These are phyloP conservation scores for Lachnellula willkommii DNA, from an alignment of 2,329 filamentous ascomycete species.

Conservation along the genomic window DNA sequence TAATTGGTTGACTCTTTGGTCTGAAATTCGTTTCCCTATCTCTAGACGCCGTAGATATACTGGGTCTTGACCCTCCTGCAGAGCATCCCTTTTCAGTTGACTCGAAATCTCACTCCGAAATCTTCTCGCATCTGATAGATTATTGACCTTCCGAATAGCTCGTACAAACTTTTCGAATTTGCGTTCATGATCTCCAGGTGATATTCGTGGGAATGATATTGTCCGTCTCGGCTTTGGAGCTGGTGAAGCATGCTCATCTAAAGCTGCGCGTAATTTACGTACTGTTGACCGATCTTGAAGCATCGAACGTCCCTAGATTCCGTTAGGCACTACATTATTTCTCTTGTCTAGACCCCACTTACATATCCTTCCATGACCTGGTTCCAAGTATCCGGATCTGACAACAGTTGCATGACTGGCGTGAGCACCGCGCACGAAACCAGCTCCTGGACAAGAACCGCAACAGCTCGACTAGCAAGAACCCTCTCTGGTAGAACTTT, in stretches of 20 bases:
- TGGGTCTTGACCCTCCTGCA: conserved; percentile 72
- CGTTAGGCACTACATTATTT: conserved; percentile 9
- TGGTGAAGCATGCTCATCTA: conserved; percentile 92
- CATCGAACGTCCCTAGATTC: conserved; percentile 64
- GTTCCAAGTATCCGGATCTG: conserved; percentile 96
- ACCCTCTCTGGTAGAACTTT: conserved; percentile 67
- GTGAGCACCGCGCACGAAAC: conserved; percentile 87
- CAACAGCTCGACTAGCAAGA: conserved; percentile 74
- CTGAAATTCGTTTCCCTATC: conserved; percentile 82
- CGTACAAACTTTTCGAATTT: conserved; percentile 93
- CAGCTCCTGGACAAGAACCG: conserved; percentile 78
- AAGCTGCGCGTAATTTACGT: conserved; percentile 78
- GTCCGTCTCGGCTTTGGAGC: conserved; percentile 59
- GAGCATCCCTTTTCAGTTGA: conserved; percentile 79
- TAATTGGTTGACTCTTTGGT: conserved; percentile 81
- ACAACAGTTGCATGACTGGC: conserved; percentile 72
- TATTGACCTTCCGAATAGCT: conserved; percentile 80
- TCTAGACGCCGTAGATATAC: conserved; percentile 85
- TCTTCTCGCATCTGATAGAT: conserved; percentile 84
- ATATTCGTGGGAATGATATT: conserved; percentile 72
- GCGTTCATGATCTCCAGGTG: conserved; percentile 77
- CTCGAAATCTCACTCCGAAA: conserved; percentile 90
- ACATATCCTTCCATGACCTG: conserved; percentile 85
- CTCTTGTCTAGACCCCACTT: conserved; percentile 17
- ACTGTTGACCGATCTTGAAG: conserved; percentile 95